Base-by-base conservation (phyloP, 2,329 filamentous ascomycete species). In the Coniochaeta sp. region DNA sequence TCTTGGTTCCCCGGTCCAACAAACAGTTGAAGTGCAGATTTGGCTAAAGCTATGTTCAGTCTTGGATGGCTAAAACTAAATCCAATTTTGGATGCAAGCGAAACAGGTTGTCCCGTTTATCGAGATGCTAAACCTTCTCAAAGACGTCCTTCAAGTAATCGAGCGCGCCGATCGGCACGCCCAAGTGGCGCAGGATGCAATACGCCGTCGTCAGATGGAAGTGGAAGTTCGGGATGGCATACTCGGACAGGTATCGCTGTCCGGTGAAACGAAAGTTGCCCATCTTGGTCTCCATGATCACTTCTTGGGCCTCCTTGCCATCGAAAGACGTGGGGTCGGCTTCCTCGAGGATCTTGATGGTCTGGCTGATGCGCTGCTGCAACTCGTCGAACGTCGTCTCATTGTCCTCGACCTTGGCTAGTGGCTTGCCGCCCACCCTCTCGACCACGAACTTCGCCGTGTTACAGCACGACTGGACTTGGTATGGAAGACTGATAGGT, bases 131-230 rank as follows among this genome's bases (percentile, higher is more conserved):
- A 10, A 28, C 47, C 44, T 60, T 62, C n/a, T 52, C 56, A 16
- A 63, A 61, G 9, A 63, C 63, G 30, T 61, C 63, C 57, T 30
- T 60, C 64, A 83, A 64, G 64, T 74, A 85, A 65, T 84, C 80
- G 36, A 66, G 34, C 70, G 84, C 84, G 1, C 81, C 81, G 22
- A 86, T n/a, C 0, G 74, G 74, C 30, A 84, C 81, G 0, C 82
- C 82, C 66, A 79, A 74, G 58, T 74, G 75, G 58, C 82, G 71
- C 64, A 85, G 65, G 54, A 86, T 77, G 5, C 69, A 74, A 69
- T 85, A 85, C 17, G 78, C 77, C 17, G 74, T 81, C 2, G 71
- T 74, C n/a, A 79, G 64, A 64, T 85, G 83, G 66, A 85, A 86
- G 70, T 76, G 83, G 65, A 84, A 78, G 64, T 85, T 83, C 1